Base-by-base conservation (phyloP, 371 early-diverging fungal species). In the Rhizomucor miehei region DNA sequence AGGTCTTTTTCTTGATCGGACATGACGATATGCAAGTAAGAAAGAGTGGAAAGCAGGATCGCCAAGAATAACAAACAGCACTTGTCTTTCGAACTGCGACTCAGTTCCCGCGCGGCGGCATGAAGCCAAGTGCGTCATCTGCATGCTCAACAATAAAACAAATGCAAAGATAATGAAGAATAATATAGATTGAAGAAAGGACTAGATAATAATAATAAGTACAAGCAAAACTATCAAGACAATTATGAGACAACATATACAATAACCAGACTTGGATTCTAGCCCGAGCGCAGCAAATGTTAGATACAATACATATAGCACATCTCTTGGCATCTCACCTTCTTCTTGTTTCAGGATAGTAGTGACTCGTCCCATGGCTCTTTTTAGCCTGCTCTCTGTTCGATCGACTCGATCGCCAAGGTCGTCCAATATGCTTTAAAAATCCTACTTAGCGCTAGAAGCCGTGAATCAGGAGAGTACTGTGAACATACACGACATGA, bases 191-290 rank as follows among this genome's bases (percentile, higher is more conserved):
- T 12, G 11, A 19, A 14, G 11, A 11, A 11, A 19, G 9, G 5
- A 21, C 21, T 46, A 84, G 53, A 79, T 59, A 21, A 73, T 62
- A 12, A 83, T 71, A 17, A 83, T 70, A 44, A 85, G 59, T 37
- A 80, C 73, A 16, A 85, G 62, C 55, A 85, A 53, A 52, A 85
- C 68, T 50, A 85, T 78, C 17, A 85, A 58, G 11, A 85, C 67
- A 46, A 80, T 67, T 14, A 85, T 81, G 19, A 85, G 62, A 41
- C 81, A 79, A 25, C 82, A 80, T 43, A 85, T 80, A 52, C 82
- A 85, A 52, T 81, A 82, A 1, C 75, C 70, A 12, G 85, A 75
- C 52, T 79, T 82, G 21, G 81, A 65, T 50, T 85, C 85, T 74
- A 60, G n/a, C 21, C 35, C 44, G 29, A 35, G 44, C 13, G 29